Evolutionary conservation across 441 rosid genomes (phyloP), one percentile per base, ranked within the genome.

Genomic region (Kokia cookei): DNA sequence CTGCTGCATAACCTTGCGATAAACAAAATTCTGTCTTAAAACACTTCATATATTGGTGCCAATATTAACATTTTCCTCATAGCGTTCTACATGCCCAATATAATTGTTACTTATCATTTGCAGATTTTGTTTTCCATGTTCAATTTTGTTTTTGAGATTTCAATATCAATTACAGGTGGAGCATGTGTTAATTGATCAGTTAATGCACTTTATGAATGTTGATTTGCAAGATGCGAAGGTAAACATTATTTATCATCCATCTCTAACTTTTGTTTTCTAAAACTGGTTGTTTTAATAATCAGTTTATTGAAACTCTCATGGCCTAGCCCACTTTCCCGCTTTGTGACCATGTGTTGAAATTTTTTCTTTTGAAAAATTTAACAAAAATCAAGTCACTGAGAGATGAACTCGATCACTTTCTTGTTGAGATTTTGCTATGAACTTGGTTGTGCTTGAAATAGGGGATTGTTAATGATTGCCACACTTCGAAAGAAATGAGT

Each of bases 211-310:
- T 81, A 78, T 92, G 78, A 84, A 75, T 62, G 88, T 80, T 68
- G 97, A 92, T 86, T 84, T 94, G 75, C 92, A 86, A 79, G 93
- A 87, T 72, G 93, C 80, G 40, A 90, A 89, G 97, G 98, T 94
- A 83, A 65, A 61, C 73, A 40, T 61, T 51, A 4, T 22, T 55
- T 57, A 71, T 40, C 54, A 22, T 26, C 35, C 42, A 11, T 32
- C 62, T 22, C 24, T 22, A 29, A 14, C 42, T 0, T 48, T 74
- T 66, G 72, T 40, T 15, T 61, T 19, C 32, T 35, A 5, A 53
- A 42, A 24, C 6, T 57, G 35, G 10, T 42, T 29, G 53, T 45
- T 71, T 43, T 43, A 24, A 32, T 69, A 42, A 35, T 69, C 47
- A 17, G 14, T 11, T 69, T 54, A n/a, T 76, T 71, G 78, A n/a